phyloP scores from a whole-genome alignment of 192 early-diverging fungal genomes.

The Phlyctochytrium bullatum region DNA sequence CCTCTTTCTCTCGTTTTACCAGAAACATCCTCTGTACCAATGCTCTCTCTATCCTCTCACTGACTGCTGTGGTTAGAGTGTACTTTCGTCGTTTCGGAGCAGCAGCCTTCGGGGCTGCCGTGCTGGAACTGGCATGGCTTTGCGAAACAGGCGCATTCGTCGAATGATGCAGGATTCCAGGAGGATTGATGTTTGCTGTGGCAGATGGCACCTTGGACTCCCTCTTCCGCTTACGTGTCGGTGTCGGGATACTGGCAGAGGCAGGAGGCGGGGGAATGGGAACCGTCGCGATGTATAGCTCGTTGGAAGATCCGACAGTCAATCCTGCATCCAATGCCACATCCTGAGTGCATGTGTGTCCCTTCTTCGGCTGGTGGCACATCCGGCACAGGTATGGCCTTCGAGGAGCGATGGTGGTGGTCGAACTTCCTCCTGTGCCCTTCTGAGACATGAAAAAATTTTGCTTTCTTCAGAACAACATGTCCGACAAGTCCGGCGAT shows the following conservation, averaged over 20 bases:
- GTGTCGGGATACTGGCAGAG: neutral
- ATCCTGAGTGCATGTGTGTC: neutral
- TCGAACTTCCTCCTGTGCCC: too few species aligned
- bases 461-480: too few species aligned
- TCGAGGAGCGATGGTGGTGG: too few species aligned
- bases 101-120: too few species aligned
- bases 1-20: neutral
- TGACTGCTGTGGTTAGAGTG: neutral
- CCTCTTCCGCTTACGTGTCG: too few species aligned
- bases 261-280: neutral
- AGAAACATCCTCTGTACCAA: constrained; percentile 1
- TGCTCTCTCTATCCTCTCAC: neutral
- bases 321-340: too few species aligned
- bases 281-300: neutral
- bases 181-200: neutral
- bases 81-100: neutral
- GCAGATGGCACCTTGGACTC: too few species aligned
- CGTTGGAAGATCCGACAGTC: neutral
- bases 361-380: neutral
- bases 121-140: neutral
- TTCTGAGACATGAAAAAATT: too few species aligned
- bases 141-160: neutral
- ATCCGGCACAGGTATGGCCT: neutral
- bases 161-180: neutral
- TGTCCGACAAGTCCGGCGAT: too few species aligned